These are phyloP conservation scores for Triticum urartu DNA, from an alignment of 176 grass and related monocot species.

Conservation along the genomic window DNA sequence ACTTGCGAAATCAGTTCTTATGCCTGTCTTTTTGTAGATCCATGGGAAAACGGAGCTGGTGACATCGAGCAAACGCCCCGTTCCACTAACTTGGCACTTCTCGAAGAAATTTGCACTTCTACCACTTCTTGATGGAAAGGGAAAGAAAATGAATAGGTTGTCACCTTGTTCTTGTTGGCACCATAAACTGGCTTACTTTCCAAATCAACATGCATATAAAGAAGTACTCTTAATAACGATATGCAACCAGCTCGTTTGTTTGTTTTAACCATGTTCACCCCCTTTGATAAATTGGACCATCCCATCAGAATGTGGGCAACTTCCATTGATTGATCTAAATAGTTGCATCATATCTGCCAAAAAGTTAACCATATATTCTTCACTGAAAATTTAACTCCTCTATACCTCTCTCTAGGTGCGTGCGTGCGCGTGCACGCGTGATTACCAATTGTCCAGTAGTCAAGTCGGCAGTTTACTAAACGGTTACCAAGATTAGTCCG, in stretches of 20 bases:
- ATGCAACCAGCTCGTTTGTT: not conserved
- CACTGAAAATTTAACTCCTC: not conserved
- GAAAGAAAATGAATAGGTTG: slow-evolving; percentile 94
- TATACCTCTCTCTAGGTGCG: not conserved
- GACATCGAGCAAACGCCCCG: slow-evolving; percentile 86
- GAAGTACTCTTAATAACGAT: not conserved
- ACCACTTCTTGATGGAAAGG: slow-evolving; percentile 85
- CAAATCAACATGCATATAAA: slow-evolving; percentile 4
- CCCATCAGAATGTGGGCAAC: not conserved
- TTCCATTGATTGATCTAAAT: not conserved
- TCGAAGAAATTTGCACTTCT: slow-evolving; percentile 71
- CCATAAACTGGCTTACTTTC: slow-evolving; percentile 7
- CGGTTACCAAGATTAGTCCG: not conserved
- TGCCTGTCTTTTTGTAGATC: slow-evolving; percentile 56
- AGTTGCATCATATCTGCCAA: not conserved
- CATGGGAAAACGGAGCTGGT: slow-evolving; percentile 94
- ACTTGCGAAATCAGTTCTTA: slow-evolving; percentile 27
- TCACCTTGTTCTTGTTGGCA: slow-evolving; percentile 32
- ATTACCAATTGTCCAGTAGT: not conserved
- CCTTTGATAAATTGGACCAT: not conserved
- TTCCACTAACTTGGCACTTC: slow-evolving; percentile 98
- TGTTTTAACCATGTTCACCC: not conserved
- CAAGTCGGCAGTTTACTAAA: not conserved
- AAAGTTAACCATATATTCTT: not conserved
- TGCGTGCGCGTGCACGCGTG: not conserved